Percentiles rank a stretch among this genome's conserved stretches.
phyloP scores from a whole-genome alignment of 805 yeast species.

The Candida corydali region DNA sequence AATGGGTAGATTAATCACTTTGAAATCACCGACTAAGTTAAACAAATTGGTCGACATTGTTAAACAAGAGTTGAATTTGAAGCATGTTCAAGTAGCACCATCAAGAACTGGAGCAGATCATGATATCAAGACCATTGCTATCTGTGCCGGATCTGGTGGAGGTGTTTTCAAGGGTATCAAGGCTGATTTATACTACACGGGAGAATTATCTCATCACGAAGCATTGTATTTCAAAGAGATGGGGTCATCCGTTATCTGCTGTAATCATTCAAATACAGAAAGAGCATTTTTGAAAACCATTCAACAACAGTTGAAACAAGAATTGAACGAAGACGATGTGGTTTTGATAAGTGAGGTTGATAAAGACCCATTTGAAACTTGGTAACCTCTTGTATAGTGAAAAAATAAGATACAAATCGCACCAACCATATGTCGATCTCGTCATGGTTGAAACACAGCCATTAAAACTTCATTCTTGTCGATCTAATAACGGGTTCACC shows the following conservation, averaged over 20 bases:
- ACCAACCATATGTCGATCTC: neutral
- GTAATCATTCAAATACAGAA: conserved; percentile 92
- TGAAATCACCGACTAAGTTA: conserved; percentile 43
- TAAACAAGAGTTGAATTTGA: conserved; percentile 50
- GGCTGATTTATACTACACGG: conserved; percentile 79
- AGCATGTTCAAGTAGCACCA: conserved; percentile 59
- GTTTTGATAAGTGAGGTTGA: conserved; percentile 55
- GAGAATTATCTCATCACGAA: conserved; percentile 95
- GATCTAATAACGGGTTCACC: no score
- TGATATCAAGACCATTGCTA: conserved; percentile 55
- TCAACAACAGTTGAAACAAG: conserved; percentile 44
- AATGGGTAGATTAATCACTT: conserved; percentile 68
- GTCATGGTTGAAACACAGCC: conserved; percentile 5
- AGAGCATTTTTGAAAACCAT: conserved; percentile 68
- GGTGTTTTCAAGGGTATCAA: conserved; percentile 59
- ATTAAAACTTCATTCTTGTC: no score
- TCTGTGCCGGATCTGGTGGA: conserved; percentile 96
- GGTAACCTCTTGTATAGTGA: conserved; percentile 11
- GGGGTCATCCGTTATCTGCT: conserved; percentile 68
- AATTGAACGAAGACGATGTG: conserved; percentile 34
- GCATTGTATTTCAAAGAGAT: conserved; percentile 64
- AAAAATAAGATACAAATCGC: neutral
- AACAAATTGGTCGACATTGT: conserved; percentile 43
- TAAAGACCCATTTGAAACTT: conserved; percentile 54
- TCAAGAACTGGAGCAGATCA: conserved; percentile 23